Evolutionary conservation across 148 eudicot species (phyloP).

Genomic region (Silene uniflora): DNA sequence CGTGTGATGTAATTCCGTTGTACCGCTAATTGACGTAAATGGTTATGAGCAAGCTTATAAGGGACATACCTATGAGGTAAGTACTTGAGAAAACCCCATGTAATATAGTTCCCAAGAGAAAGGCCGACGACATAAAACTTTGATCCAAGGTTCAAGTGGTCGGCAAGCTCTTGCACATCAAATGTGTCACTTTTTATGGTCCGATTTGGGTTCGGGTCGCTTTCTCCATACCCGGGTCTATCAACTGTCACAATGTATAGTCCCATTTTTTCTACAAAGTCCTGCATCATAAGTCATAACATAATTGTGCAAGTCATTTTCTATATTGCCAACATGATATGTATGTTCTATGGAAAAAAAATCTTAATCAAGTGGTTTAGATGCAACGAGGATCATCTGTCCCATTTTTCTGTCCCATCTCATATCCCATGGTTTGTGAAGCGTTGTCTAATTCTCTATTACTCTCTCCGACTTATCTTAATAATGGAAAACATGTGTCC

Average conservation of each 20-base stretch:
- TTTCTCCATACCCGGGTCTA: conserved; percentile 76
- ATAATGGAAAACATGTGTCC: too few species aligned
- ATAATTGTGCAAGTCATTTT: conserved; percentile 2
- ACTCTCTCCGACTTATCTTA: too few species aligned
- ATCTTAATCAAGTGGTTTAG: too few species aligned
- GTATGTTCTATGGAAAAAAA: too few species aligned
- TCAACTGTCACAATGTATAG: conserved; percentile 57
- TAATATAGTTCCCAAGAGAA: conserved; percentile 57
- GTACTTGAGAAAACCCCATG: conserved; percentile 61
- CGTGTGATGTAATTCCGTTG: too few species aligned
- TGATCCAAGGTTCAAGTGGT: conserved; percentile 55
- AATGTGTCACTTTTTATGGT: conserved; percentile 49
- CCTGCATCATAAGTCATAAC: conserved; percentile 29
- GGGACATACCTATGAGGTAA: conserved; percentile 57
- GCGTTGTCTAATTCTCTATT: too few species aligned
- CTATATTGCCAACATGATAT: neutral
- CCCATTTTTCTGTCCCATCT: too few species aligned
- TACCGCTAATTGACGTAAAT: too few species aligned
- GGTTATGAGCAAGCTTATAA: too few species aligned
- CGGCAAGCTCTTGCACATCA: conserved; percentile 74
- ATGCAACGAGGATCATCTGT: too few species aligned
- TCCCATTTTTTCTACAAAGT: conserved; percentile 34
- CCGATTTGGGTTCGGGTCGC: conserved; percentile 61
- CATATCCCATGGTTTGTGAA: too few species aligned
- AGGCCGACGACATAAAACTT: conserved; percentile 63